phyloP scores from a whole-genome alignment of 352 stramenopile species.

The Globisporangium canariense region DNA sequence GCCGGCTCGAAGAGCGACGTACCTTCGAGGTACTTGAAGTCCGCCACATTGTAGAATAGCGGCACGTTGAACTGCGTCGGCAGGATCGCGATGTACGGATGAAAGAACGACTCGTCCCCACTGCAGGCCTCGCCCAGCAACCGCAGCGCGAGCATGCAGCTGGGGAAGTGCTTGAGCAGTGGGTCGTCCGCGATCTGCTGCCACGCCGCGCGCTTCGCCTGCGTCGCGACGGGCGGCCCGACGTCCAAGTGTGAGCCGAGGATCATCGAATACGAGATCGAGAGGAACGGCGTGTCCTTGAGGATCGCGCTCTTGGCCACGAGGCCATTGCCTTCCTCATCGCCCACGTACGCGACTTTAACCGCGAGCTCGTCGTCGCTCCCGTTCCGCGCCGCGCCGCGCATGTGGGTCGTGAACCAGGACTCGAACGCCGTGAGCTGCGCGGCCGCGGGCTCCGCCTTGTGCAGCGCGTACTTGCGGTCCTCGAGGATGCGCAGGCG shows the following conservation, averaged over 20 bases:
- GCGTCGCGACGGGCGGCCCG: slow-evolving; percentile 9
- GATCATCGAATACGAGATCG: slow-evolving; percentile 32
- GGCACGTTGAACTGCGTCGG: slow-evolving; percentile 43
- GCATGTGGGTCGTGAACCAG: slow-evolving; percentile 25
- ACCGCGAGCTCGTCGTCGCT: slow-evolving; percentile 13
- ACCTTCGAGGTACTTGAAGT: slow-evolving; percentile 40
- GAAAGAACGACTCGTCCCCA: slow-evolving; percentile 29
- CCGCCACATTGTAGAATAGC: slow-evolving; percentile 39
- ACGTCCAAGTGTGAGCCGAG: slow-evolving; percentile 25
- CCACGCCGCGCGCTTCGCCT: slow-evolving; percentile 19
- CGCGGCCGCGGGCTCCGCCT: slow-evolving; percentile 8
- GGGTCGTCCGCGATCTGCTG: slow-evolving; percentile 28
- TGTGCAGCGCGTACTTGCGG: slow-evolving; percentile 22
- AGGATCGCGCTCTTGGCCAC: slow-evolving; percentile 23
- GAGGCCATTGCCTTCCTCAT: slow-evolving; percentile 27
- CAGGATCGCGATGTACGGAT: slow-evolving; percentile 43
- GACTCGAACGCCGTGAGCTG: slow-evolving; percentile 26
- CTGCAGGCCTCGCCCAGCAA: slow-evolving; percentile 33
- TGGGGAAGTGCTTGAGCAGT: slow-evolving; percentile 38
- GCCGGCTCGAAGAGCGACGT: slow-evolving; percentile 37
- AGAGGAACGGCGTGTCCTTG: slow-evolving; percentile 29
- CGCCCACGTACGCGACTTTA: slow-evolving; percentile 21
- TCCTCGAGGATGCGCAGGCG: slow-evolving; percentile 20
- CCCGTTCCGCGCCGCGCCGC: not conserved
- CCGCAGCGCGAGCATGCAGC: slow-evolving; percentile 36